Conservation (phyloP, 208 protist species). For the Angomonas ambiguus region DNA sequence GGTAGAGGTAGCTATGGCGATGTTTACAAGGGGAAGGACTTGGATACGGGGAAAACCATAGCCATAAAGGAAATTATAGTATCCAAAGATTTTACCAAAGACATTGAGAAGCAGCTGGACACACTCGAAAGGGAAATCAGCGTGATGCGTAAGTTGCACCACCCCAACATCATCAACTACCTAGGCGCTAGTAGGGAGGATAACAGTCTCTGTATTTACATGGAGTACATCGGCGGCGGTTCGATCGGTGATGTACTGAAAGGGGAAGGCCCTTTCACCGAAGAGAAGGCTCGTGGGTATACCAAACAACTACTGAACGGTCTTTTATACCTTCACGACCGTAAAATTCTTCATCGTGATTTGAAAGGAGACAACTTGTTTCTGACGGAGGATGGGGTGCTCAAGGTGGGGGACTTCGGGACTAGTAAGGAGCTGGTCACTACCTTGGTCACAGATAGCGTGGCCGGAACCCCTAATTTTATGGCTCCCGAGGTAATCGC, state of each 20-base stretch:
- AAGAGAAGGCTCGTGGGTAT: conserved; percentile 65
- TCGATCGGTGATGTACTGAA: conserved; percentile 63
- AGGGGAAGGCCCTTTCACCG: conserved; percentile 54
- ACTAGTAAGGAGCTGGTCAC: conserved; percentile 84
- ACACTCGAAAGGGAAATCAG: conserved; percentile 87
- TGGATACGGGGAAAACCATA: conserved; percentile 63
- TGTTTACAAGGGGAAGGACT: conserved; percentile 76
- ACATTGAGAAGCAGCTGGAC: conserved; percentile 72
- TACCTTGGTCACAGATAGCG: conserved; percentile 77
- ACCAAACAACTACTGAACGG: conserved; percentile 82
- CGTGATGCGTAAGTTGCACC: conserved; percentile 88
- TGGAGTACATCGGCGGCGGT: conserved; percentile 89
- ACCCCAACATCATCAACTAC: conserved; percentile 90
- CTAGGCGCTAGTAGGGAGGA: conserved; percentile 67
- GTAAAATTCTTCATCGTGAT: conserved; percentile 87
- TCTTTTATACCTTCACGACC: conserved; percentile 84
- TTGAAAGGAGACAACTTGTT: conserved; percentile 93
- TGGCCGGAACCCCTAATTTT: conserved; percentile 90
- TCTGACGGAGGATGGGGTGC: conserved; percentile 57
- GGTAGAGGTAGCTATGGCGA: conserved; percentile 80
- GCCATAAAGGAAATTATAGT: conserved; percentile 87
- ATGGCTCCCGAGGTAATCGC: conserved; percentile 93
- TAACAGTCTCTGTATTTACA: conserved; percentile 84
- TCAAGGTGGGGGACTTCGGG: conserved; percentile 90
- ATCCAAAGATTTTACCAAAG: conserved; percentile 72